A percentile compares a stretch with the other conserved stretches of the same genome.
phyloP scores from a whole-genome alignment of 1,139 yeast species.

The Pichia sp. region DNA sequence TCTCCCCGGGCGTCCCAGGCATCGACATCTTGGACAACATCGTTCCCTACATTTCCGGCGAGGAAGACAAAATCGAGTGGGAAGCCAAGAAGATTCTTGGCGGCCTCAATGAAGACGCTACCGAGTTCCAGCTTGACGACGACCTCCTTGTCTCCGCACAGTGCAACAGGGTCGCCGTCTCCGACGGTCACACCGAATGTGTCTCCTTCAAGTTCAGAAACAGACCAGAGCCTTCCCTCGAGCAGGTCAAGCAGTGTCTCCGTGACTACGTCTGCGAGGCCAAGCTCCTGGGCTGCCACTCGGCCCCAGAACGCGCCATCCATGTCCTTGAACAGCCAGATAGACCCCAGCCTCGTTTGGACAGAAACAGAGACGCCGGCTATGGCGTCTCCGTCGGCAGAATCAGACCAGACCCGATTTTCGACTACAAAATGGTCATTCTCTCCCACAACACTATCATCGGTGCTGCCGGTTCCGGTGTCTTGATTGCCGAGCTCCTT shows the following conservation, averaged over 20 bases:
- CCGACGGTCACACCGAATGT: slow-evolving; percentile 97
- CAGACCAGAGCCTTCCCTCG: slow-evolving; percentile 80
- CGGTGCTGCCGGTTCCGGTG: slow-evolving; percentile 99
- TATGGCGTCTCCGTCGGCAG: slow-evolving; percentile 95
- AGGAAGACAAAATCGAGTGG: slow-evolving; percentile 98
- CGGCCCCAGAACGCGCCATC: slow-evolving; percentile 90
- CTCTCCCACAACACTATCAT: slow-evolving; percentile 93
- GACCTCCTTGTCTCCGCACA: slow-evolving; percentile 89
- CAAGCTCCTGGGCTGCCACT: slow-evolving; percentile 66
- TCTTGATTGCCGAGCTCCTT: slow-evolving; percentile 88
- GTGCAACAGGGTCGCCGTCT: slow-evolving; percentile 94
- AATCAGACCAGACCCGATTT: slow-evolving; percentile 85
- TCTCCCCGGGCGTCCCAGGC: slow-evolving; percentile 95
- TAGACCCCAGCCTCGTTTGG: slow-evolving; percentile 98
- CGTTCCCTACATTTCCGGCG: slow-evolving; percentile 92
- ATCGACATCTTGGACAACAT: slow-evolving; percentile 92
- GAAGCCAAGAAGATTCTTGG: slow-evolving; percentile 96
- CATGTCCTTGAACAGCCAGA: slow-evolving; percentile 87
- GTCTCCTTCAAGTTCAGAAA: slow-evolving; percentile 79
- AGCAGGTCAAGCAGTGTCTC: slow-evolving; percentile 67
- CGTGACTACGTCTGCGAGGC: slow-evolving; percentile 84
- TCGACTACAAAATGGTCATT: slow-evolving; percentile 94
- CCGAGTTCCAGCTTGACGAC: slow-evolving; percentile 57
- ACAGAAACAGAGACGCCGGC: slow-evolving; percentile 92
- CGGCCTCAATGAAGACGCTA: slow-evolving; percentile 47